These are phyloP conservation scores for Trifolium dubium DNA, from an alignment of 306 rosid species.

Conservation along the genomic window DNA sequence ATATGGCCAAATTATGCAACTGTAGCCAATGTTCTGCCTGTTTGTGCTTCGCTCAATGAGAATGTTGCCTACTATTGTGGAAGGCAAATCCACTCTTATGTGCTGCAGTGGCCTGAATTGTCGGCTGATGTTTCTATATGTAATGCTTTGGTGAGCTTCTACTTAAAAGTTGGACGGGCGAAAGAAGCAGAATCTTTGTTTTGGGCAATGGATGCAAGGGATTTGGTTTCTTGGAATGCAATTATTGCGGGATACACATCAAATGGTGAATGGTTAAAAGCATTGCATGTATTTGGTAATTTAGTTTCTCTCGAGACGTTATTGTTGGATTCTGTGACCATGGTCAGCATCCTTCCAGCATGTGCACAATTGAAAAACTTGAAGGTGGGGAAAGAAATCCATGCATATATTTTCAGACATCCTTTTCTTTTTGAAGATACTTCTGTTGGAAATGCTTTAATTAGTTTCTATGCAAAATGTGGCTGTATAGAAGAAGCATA, in stretches of 20 bases:
- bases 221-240: conserved; percentile 93
- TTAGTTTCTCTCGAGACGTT: conserved; percentile 49
- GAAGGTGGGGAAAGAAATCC: conserved; percentile 69
- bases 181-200: conserved; percentile 69
- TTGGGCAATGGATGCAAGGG: conserved; percentile 65
- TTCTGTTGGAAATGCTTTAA: conserved; percentile 73
- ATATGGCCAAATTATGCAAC: conserved; percentile 70
- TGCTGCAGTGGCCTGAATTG: conserved; percentile 59
- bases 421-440: conserved; percentile 55
- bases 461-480: conserved; percentile 80
- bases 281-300: conserved; percentile 60
- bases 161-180: conserved; percentile 63
- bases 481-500: conserved; percentile 54
- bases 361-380: conserved; percentile 58
- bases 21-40: conserved; percentile 69
- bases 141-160: conserved; percentile 85
- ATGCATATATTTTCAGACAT: conserved; percentile 65
- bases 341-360: conserved; percentile 78
- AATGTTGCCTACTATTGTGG: conserved; percentile 56
- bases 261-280: conserved; percentile 75
- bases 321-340: conserved; percentile 70
- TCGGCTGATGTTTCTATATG: conserved; percentile 61
- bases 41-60: conserved; percentile 61
- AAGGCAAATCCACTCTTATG: conserved; percentile 74
- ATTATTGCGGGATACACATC: conserved; percentile 74